These are phyloP conservation scores for Chlamydomonas reinhardtii DNA, from an alignment of 163 green algal species.

Conservation along the genomic window DNA sequence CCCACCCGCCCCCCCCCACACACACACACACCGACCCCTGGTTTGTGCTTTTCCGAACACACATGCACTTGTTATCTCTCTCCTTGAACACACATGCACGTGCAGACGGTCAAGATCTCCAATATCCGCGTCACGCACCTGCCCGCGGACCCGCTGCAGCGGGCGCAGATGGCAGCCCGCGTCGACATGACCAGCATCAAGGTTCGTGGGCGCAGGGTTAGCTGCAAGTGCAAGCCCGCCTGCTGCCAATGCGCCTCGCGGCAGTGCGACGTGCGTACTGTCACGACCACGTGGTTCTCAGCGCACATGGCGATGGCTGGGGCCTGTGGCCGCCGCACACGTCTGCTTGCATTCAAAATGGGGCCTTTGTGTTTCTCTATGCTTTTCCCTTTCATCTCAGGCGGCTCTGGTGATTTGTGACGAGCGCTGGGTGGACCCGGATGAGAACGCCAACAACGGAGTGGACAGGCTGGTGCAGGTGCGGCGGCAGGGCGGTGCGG, in stretches of 20 bases:
- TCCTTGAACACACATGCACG: too few species aligned
- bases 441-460: conserved; percentile 49
- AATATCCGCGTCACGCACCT: conserved; percentile 36
- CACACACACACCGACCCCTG: too few species aligned
- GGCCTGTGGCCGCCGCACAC: too few species aligned
- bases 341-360: too few species aligned
- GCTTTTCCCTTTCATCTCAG: conserved; percentile 2
- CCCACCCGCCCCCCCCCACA: too few species aligned
- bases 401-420: conserved; percentile 45
- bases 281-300: too few species aligned
- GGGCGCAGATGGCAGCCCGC: conserved; percentile 13
- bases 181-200: neutral
- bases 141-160: conserved; percentile 44
- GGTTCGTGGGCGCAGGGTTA: neutral
- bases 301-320: too few species aligned
- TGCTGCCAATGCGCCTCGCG: neutral
- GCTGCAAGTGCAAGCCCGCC: too few species aligned
- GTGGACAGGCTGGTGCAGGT: conserved; percentile 18
- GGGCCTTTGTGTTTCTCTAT: too few species aligned
- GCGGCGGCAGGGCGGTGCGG: too few species aligned
- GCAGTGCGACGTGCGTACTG: neutral
- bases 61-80: too few species aligned
- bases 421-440: conserved; percentile 46
- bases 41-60: too few species aligned
- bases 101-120: neutral